Conservation (phyloP, 164 flowering plant genomes). For the grape (Vitis vinifera) region ASM3070453v1 NC_081807.1:3334001-3334500, state of each 20-base stretch:
- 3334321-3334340: neutral
- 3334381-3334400: slow-evolving; percentile 16
- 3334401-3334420: slow-evolving; percentile 9
- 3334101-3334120: slow-evolving; percentile 14
- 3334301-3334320: slow-evolving; percentile 29
- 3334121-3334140: slow-evolving; percentile 36
- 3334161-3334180: slow-evolving; percentile 27
- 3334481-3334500: slow-evolving; percentile 35
- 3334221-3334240: slow-evolving; percentile 1
- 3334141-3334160: slow-evolving; percentile 39
- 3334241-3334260: slow-evolving; percentile 19
- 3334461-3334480: slow-evolving; percentile 30
- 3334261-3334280: slow-evolving; percentile 41
- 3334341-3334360: neutral
- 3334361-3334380: neutral
- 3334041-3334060: no score
- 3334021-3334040: slow-evolving; percentile 4
- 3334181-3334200: slow-evolving; percentile 34
- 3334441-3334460: slow-evolving; percentile 36
- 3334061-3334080: neutral
- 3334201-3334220: slow-evolving; percentile 11
- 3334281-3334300: slow-evolving; percentile 44
- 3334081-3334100: neutral
- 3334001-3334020: slow-evolving; percentile 25
- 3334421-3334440: neutral